These are phyloP conservation scores for Malus sieversii DNA, from an alignment of 306 rosid species.

Conservation along the genomic window DNA sequence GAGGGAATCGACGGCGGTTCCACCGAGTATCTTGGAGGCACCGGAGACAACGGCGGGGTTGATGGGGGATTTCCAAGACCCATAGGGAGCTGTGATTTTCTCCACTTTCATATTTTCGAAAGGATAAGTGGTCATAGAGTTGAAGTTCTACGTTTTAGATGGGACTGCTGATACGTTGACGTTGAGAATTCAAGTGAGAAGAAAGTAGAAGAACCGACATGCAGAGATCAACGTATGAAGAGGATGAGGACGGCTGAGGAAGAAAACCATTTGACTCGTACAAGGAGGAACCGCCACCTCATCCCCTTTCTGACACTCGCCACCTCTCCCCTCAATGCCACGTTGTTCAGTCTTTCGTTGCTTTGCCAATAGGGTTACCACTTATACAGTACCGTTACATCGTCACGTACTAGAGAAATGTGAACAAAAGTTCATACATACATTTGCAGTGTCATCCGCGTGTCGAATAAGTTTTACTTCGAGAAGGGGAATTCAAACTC, in stretches of 20 bases:
- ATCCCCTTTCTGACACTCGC: background rate
- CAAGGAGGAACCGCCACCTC: background rate
- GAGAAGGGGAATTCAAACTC: no score
- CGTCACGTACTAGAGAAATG: no score
- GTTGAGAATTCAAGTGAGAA: background rate
- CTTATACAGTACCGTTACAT: no score
- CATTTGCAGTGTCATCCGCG: no score
- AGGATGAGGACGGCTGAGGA: background rate
- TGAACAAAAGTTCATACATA: no score
- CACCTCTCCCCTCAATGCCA: background rate
- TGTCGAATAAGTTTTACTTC: no score
- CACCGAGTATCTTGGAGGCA: constrained; percentile 68
- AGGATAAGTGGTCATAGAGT: no score
- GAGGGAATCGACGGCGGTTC: constrained; percentile 50
- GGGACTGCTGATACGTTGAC: background rate
- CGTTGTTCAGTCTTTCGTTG: background rate
- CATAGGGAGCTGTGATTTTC: constrained; percentile 25
- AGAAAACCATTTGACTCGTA: background rate
- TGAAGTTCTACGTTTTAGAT: no score
- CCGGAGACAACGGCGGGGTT: constrained; percentile 79
- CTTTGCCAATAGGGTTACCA: no score
- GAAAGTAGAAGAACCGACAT: no score
- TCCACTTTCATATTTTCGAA: background rate
- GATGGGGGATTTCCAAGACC: constrained; percentile 88
- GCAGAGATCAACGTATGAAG: background rate